Conservation (phyloP, 1,284 basidiomycete species). For the Cutaneotrichosporon sp. region DNA sequence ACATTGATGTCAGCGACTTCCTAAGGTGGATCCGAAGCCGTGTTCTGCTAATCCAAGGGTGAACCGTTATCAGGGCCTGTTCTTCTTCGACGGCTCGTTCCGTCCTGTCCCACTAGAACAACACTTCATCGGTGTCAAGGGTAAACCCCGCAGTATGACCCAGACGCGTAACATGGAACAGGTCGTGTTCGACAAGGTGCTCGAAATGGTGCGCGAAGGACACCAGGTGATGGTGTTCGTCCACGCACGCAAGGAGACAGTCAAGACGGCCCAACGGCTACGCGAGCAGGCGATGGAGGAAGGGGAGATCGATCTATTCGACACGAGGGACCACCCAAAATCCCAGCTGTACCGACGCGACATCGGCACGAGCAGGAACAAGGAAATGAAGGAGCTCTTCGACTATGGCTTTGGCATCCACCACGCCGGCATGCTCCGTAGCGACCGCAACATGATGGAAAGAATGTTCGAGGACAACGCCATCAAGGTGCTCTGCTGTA, state of each 20-base stretch:
- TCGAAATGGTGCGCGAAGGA: slow-evolving; percentile 70
- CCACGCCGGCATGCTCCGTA: slow-evolving; percentile 95
- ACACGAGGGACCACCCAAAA: slow-evolving; percentile 70
- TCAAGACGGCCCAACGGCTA: slow-evolving; percentile 82
- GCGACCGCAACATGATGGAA: slow-evolving; percentile 94
- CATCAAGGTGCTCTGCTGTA: slow-evolving; percentile 96
- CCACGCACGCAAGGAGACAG: slow-evolving; percentile 96
- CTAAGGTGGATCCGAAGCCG: slow-evolving; percentile 73
- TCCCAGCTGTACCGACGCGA: slow-evolving; percentile 71
- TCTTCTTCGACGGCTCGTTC: slow-evolving; percentile 98
- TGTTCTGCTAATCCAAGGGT: slow-evolving; percentile 57
- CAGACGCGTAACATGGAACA: slow-evolving; percentile 84
- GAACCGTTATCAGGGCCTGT: slow-evolving; percentile 82
- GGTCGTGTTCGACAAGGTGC: slow-evolving; percentile 78
- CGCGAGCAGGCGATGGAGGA: slow-evolving; percentile 75
- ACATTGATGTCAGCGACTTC: slow-evolving; percentile 94
- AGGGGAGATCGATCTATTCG: slow-evolving; percentile 70
- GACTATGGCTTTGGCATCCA: slow-evolving; percentile 94
- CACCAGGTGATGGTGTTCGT: slow-evolving; percentile 99
- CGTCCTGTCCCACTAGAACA: slow-evolving; percentile 95
- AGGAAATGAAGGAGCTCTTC: slow-evolving; percentile 94
- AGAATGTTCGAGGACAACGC: slow-evolving; percentile 83
- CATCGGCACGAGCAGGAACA: slow-evolving; percentile 74
- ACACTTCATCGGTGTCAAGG: slow-evolving; percentile 92
- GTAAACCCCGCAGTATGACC: slow-evolving; percentile 72